Evolutionary conservation across 768 basidiomycete species (phyloP).

Genomic region (Naematelia aurantialba): DNA sequence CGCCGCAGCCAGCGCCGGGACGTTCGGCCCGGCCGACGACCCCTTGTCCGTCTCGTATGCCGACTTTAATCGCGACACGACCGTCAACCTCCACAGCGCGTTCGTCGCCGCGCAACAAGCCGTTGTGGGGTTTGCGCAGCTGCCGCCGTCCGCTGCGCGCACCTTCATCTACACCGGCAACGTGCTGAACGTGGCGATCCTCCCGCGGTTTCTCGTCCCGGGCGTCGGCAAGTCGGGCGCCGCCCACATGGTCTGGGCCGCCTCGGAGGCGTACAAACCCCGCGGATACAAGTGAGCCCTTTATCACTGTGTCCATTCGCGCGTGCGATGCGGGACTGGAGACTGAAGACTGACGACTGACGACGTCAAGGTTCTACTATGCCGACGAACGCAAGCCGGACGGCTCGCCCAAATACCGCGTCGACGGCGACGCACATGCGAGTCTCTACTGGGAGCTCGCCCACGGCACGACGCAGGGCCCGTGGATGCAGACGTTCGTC

Average conservation of each 20-base stretch:
- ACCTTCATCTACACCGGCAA: slow-evolving; percentile 28
- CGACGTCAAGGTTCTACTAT: slow-evolving; percentile 8
- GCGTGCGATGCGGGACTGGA: not conserved
- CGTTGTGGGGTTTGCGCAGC: slow-evolving; percentile 12
- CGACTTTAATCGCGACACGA: slow-evolving; percentile 10
- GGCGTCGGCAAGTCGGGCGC: slow-evolving; percentile 14
- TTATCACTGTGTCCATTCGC: not conserved
- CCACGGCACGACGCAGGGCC: slow-evolving; percentile 7
- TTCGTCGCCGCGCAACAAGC: slow-evolving; percentile 23
- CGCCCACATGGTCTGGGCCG: slow-evolving; percentile 19
- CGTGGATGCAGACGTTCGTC: slow-evolving; percentile 24
- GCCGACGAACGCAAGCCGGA: slow-evolving; percentile 21
- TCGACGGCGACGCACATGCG: slow-evolving; percentile 22
- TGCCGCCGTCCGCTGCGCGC: slow-evolving; percentile 2
- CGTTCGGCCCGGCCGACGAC: slow-evolving; percentile 10
- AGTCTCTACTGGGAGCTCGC: slow-evolving; percentile 14
- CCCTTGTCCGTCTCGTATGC: slow-evolving; percentile 8
- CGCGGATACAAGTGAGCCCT: slow-evolving; percentile 20
- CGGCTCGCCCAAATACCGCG: slow-evolving; percentile 9
- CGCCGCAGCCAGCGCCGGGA: slow-evolving; percentile 4
- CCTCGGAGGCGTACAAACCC: slow-evolving; percentile 14
- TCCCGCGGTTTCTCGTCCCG: slow-evolving; percentile 7
- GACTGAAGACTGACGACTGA: not conserved
- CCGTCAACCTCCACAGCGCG: slow-evolving; percentile 12
- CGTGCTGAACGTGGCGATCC: slow-evolving; percentile 12